These are phyloP conservation scores for Aspergillus brunneoviolaceus DNA, from an alignment of 2,329 filamentous ascomycete genomes.

Conservation along the genomic window DNA sequence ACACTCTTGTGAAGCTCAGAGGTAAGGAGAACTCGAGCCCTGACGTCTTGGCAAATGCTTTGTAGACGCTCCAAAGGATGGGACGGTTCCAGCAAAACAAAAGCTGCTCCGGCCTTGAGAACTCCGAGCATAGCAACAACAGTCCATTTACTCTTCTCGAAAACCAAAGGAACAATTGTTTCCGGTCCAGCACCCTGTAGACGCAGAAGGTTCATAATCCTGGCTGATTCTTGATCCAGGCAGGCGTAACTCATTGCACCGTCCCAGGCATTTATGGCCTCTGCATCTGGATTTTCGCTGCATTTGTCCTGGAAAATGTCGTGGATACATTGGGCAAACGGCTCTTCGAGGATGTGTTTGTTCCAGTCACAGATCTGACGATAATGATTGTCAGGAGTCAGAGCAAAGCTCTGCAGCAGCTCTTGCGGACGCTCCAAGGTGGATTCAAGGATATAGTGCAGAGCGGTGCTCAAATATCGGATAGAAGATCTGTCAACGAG, in stretches of 20 bases:
- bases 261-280: conserved; percentile 14
- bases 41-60: neutral
- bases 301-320: neutral
- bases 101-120: conserved; percentile 31
- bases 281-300: neutral
- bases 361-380: too few relatives aligned
- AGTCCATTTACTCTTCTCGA: conserved; percentile 14
- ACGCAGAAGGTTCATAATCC: neutral
- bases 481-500: too few relatives aligned
- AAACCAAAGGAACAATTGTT: conserved; percentile 5
- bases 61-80: conserved; percentile 7
- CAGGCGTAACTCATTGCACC: conserved; percentile 8
- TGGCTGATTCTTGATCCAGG: conserved; percentile 2
- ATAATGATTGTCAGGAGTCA: too few relatives aligned
- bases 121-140: conserved; percentile 29
- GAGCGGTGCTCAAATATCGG: too few relatives aligned
- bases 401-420: too few relatives aligned
- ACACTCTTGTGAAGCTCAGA: neutral
- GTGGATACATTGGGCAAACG: neutral
- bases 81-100: conserved; percentile 20
- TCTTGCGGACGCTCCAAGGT: too few relatives aligned
- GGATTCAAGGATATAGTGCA: too few relatives aligned
- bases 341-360: too few relatives aligned
- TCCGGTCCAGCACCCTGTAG: neutral
- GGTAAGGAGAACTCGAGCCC: neutral